Base-by-base conservation (phyloP, 768 basidiomycete species). In the Tubosaeta sp. region DNA sequence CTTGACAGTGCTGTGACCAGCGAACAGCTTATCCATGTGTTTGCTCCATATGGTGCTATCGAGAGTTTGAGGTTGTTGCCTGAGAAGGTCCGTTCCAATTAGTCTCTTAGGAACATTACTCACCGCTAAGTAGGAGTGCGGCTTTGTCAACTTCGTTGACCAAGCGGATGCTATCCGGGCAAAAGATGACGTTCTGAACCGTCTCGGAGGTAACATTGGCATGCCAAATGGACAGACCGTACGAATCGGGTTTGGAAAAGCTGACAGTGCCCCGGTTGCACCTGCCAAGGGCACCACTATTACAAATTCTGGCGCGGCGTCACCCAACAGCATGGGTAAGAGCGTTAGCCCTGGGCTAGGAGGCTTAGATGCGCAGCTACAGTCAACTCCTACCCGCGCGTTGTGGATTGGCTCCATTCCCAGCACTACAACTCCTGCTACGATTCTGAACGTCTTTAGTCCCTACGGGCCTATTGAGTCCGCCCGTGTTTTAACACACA, bases 381-480 rank as follows among this genome's bases (percentile, higher is more conserved):
- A 94, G 67, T 87, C 88, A 9, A 85, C 89, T 35, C 96, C 96
- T 4, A 97, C 96, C 1, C 77, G 96, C 51, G 95, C 95, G 2
- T 78, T 98, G 19, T 99, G 96, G 95, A 90, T 99, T 62, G 96
- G 96, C 6, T 93, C 90, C 38, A 96, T 99, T 61, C 96, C 96
- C 10, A 88, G 88, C 3, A 90, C 89, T 3, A 97, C 95, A 11
- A 96, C 93, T 6, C 92, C 96, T 8, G 90, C 90, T 3, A 94
- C 92, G 2, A 89, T 99, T 57, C 71, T 97, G 46, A 94, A 92
- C 59, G 90, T 99, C 36, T 99, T 99, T 67, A 93, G 93, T 60
- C 93, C 94, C 18, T 99, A 92, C 62, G 96, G 96, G 0, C 91
- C 94, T 3, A 97, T 99, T 56, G 96, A 99, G 71, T 94, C 90